Evolutionary conservation across 495 filamentous ascomycete genomes (phyloP), one percentile per base, ranked within the genome.

Genomic region (Neurospora discreta): DNA sequence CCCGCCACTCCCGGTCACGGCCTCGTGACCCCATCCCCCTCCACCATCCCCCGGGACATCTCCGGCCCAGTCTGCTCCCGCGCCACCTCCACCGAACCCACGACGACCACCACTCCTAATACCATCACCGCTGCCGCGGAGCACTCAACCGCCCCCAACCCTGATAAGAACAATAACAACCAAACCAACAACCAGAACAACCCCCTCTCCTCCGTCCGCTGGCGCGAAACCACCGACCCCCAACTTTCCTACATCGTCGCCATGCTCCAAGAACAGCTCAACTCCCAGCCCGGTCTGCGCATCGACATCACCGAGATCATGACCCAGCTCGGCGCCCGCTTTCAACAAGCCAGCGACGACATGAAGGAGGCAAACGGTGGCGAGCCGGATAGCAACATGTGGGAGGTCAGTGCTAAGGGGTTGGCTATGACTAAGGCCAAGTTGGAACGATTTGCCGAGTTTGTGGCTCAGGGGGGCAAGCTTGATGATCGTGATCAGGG

Each of bases 391-490:
- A 39, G 72, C 41, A 77, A 77, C 44, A 76, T 79, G 6, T 81
- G 79, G 79, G 75, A 75, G 6, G 70, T 81, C 39, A 76, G 75
- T 13, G 75, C 74, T 7, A 74, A 70, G 33, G 80, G 80, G 46
- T 72, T 81, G 23, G 74, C 60, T n/a, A 77, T 77, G n/a, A 76
- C 78, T 0, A 70, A 77, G 33, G 39, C 70, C 9, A 81, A 79
- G 71, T 71, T 81, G 3, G 78, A 80, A 69, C 40, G 74, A 16
- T 80, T 75, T 74, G 78, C 79, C 3, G 77, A 81, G 60, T 60
- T 80, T 58, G 75, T 79, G 7, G 74, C 78, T 39, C 42, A 58
- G 33, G 75, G 75, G 3, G 73, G 42, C 4, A 33, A 33, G 26
- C 13, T 60, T 16, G 26, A 33, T 33, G 26, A 33, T 36, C 33